These are phyloP conservation scores for Hyphopichia pseudoburtonii DNA, from an alignment of 1,139 yeast species.

Conservation along the genomic window DNA sequence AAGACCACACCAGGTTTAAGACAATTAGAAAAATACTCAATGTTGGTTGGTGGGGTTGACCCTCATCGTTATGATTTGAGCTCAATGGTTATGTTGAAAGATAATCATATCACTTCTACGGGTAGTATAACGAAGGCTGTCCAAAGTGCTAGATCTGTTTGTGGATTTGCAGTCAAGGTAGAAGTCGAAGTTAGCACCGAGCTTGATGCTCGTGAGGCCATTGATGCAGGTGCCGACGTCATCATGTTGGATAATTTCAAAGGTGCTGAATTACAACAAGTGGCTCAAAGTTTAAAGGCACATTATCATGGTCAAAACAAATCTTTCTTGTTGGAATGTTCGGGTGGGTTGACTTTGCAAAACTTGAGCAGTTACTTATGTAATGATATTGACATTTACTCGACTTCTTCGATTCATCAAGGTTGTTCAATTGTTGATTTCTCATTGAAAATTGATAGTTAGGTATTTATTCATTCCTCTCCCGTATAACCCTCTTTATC, in stretches of 20 bases:
- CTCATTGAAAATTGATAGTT: slow-evolving; percentile 68
- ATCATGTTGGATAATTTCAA: slow-evolving; percentile 91
- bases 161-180: slow-evolving; percentile 87
- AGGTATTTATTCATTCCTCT: too few relatives aligned
- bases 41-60: slow-evolving; percentile 95
- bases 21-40: slow-evolving; percentile 83
- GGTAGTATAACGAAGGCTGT: slow-evolving; percentile 91
- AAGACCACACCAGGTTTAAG: slow-evolving; percentile 97
- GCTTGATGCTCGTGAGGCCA: slow-evolving; percentile 87
- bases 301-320: slow-evolving; percentile 53
- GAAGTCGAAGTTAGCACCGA: slow-evolving; percentile 90
- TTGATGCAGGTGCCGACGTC: slow-evolving; percentile 92
- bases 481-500: too few relatives aligned
- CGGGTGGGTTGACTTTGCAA: slow-evolving; percentile 80
- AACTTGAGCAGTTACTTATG: slow-evolving; percentile 69
- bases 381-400: slow-evolving; percentile 82
- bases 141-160: slow-evolving; percentile 67
- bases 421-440: slow-evolving; percentile 81
- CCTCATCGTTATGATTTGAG: slow-evolving; percentile 90
- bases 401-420: slow-evolving; percentile 92
- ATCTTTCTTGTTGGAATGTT: slow-evolving; percentile 76
- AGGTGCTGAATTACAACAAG: slow-evolving; percentile 63
- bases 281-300: slow-evolving; percentile 62
- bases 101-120: slow-evolving; percentile 88
- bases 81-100: slow-evolving; percentile 95